A percentile compares a stretch with the other conserved stretches of the same genome.
Conservation (phyloP, 2,329 filamentous ascomycete genomes). For the Rachicladosporium sp. region DNA sequence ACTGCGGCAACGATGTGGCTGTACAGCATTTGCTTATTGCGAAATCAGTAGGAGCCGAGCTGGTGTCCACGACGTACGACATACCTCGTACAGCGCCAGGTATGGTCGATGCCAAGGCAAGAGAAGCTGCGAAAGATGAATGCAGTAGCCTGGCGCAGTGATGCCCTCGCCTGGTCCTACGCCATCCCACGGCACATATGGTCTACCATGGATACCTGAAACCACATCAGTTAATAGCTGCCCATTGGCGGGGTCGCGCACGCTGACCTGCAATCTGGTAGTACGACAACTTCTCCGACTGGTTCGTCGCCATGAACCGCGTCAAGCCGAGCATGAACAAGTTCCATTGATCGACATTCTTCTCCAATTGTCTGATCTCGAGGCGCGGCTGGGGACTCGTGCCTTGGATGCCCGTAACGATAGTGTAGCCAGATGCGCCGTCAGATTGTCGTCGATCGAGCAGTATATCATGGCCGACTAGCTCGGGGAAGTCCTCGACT, state of each 20-base stretch:
- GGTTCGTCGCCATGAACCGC: conserved; percentile 56
- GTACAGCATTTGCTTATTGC: conserved; percentile 30
- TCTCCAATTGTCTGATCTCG: conserved; percentile 55
- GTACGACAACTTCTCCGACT: conserved; percentile 56
- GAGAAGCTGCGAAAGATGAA: conserved; percentile 64
- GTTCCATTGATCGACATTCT: conserved; percentile 57
- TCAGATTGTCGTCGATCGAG: conserved; percentile 9
- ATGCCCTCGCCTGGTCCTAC: conserved; percentile 38
- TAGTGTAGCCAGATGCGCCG: conserved; percentile 8
- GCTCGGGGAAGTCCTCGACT: conserved; percentile 6
- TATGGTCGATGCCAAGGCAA: conserved; percentile 77
- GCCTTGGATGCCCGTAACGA: conserved; percentile 21
- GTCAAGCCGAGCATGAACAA: conserved; percentile 64
- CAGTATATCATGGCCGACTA: conserved; percentile 3
- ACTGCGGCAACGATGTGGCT: conserved; percentile 29
- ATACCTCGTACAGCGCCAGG: conserved; percentile 48
- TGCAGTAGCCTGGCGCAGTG: conserved; percentile 57
- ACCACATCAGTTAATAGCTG: not conserved
- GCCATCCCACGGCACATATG: conserved; percentile 47
- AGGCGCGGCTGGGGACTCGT: conserved; percentile 35
- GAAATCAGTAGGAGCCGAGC: conserved; percentile 4
- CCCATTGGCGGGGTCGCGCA: not conserved
- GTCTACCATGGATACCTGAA: conserved; percentile 70
- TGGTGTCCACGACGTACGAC: conserved; percentile 1
- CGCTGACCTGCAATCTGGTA: conserved; percentile 46